Evolutionary conservation across 2,329 filamentous ascomycete species (phyloP).

Genomic region (Albifimbria verrucaria): DNA sequence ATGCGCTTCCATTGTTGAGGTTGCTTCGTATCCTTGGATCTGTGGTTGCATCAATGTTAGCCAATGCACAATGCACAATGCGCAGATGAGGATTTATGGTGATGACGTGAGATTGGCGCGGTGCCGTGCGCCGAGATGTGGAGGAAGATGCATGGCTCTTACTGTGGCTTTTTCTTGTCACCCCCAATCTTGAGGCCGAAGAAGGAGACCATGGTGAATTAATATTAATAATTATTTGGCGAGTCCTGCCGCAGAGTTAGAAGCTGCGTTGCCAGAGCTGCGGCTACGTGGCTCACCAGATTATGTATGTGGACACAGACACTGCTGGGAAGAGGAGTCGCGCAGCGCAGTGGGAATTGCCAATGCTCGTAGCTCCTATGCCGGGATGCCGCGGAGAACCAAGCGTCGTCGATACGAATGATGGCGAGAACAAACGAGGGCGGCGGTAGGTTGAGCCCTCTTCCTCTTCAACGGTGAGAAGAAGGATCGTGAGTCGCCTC

Average conservation of each 20-base stretch:
- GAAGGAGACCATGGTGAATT: slow-evolving; percentile 51
- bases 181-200: slow-evolving; percentile 55
- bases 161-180: slow-evolving; percentile 56
- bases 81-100: slow-evolving; percentile 5
- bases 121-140: background rate
- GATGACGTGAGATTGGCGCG: background rate
- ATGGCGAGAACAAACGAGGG: background rate
- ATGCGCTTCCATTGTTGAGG: slow-evolving; percentile 25
- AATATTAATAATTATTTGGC: background rate
- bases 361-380: background rate
- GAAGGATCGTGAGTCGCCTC: background rate
- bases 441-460: background rate
- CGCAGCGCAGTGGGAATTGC: background rate
- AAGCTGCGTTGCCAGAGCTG: no score
- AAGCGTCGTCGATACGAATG: background rate
- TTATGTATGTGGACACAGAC: no score
- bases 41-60: no score
- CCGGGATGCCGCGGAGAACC: background rate
- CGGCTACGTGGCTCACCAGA: no score
- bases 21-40: slow-evolving; percentile 13
- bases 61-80: no score
- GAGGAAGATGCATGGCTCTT: slow-evolving; percentile 10
- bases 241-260: no score
- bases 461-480: background rate
- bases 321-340: no score